Conservation (phyloP, 2,329 filamentous ascomycete genomes). For the Metarhizium robertsii region DNA sequence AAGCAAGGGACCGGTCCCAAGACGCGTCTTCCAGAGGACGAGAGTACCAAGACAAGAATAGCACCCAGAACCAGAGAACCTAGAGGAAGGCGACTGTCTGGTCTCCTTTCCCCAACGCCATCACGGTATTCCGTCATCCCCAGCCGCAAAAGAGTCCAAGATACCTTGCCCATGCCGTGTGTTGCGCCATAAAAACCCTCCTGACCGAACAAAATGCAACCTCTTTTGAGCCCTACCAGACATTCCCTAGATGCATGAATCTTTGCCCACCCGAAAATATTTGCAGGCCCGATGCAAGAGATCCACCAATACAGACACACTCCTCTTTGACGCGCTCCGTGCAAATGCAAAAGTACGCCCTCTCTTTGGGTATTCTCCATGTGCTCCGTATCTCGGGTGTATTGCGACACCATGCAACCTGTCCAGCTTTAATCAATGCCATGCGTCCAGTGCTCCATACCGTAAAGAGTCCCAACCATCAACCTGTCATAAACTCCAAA, state of each 20-base stretch:
- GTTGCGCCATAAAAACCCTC: constrained; percentile 3
- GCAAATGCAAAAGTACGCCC: constrained; percentile 4
- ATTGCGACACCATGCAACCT: constrained; percentile 5
- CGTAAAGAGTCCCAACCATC: constrained; percentile 1
- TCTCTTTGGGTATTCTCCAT: constrained; percentile 1
- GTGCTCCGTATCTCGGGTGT: constrained; percentile 1
- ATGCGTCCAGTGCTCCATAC: constrained; percentile 5
- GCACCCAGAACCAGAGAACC: background rate
- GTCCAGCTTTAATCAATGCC: constrained; percentile 5
- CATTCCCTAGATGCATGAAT: constrained; percentile 6
- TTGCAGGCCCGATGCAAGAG: constrained; percentile 5
- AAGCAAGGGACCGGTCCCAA: background rate
- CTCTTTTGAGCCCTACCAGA: constrained; percentile 1
- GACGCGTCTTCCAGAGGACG: background rate
- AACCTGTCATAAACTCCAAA: constrained; percentile 5
- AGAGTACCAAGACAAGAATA: background rate
- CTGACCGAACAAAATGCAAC: constrained; percentile 4
- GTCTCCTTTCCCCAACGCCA: background rate
- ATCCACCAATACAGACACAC: constrained; percentile 5
- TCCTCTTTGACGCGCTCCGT: constrained; percentile 2
- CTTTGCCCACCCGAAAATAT: background rate
- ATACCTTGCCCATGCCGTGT: constrained; percentile 4
- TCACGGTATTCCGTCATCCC: background rate
- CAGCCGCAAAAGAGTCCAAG: background rate
- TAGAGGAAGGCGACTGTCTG: background rate